These are phyloP conservation scores for Metschnikowia bowlesiae DNA, from an alignment of 805 yeast genomes.

Conservation along the genomic window DNA sequence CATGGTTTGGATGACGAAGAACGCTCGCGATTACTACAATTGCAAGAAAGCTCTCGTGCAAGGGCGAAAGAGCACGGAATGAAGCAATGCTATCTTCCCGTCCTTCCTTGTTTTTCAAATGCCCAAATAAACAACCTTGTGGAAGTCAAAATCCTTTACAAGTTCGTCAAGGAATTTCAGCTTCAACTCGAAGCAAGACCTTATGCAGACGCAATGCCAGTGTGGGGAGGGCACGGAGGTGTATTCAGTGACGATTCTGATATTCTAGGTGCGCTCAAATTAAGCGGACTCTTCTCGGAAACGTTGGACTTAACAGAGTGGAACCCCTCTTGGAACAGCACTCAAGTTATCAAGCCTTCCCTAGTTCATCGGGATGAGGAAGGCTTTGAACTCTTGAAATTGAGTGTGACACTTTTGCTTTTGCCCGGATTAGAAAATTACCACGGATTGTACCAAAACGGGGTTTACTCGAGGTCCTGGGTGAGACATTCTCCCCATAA, in stretches of 20 bases:
- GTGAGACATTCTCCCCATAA: constrained; percentile 49
- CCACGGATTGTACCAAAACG: constrained; percentile 61
- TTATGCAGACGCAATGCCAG: not conserved
- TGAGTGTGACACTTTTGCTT: constrained; percentile 54
- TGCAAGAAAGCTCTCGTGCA: constrained; percentile 17
- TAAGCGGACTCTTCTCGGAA: constrained; percentile 59
- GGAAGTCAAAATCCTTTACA: constrained; percentile 53
- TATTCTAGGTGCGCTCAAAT: constrained; percentile 66
- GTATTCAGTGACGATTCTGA: constrained; percentile 94
- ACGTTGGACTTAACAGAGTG: constrained; percentile 27
- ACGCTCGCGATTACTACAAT: constrained; percentile 19
- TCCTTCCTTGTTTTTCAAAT: constrained; percentile 34
- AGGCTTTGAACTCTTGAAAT: constrained; percentile 34
- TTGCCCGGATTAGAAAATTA: constrained; percentile 69
- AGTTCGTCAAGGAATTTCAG: constrained; percentile 34
- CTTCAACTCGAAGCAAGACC: constrained; percentile 31
- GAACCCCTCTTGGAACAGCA: constrained; percentile 27
- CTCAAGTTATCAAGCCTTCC: constrained; percentile 25
- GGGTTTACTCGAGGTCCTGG: constrained; percentile 77
- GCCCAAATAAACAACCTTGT: constrained; percentile 44
- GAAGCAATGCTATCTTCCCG: constrained; percentile 26
- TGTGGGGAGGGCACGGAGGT: constrained; percentile 83
- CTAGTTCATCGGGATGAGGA: constrained; percentile 13
- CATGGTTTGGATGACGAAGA: constrained; percentile 25
- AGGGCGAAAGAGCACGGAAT: constrained; percentile 2